Evolutionary conservation across 169 alveolate species (phyloP).

Genomic region (Plasmodium gaboni): DNA sequence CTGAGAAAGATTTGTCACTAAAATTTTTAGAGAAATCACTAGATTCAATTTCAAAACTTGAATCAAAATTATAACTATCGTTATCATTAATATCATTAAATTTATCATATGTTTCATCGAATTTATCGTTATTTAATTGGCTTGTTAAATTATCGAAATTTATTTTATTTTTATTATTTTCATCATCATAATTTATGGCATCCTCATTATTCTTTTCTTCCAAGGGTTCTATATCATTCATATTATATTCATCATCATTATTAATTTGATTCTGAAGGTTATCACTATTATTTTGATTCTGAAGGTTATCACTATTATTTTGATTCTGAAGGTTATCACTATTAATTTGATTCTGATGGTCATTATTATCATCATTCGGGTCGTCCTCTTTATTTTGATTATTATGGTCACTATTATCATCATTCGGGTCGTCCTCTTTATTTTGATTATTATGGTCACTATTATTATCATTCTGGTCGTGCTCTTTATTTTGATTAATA

Average conservation of each 20-base stretch:
- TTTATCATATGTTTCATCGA: slow-evolving; percentile 1
- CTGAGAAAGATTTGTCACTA: slow-evolving; percentile 42
- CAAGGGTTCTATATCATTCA: slow-evolving; percentile 4
- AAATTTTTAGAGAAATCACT: slow-evolving; percentile 57
- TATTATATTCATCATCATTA: slow-evolving; percentile 3
- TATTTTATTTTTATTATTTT: neutral
- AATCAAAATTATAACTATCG: slow-evolving; percentile 21
- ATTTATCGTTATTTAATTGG: neutral
- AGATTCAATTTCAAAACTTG: slow-evolving; percentile 67
- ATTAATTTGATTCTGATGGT: neutral
- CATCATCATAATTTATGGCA: slow-evolving; percentile 4
- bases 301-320: neutral
- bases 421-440: neutral
- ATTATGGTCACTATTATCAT: slow-evolving; percentile 14
- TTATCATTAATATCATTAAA: neutral
- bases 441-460: slow-evolving; percentile 67
- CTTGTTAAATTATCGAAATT: slow-evolving; percentile 5
- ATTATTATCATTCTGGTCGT: slow-evolving; percentile 52
- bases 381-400: slow-evolving; percentile 42
- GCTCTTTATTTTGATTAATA: slow-evolving; percentile 3
- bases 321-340: neutral
- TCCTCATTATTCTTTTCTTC: slow-evolving; percentile 13
- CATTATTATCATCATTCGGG: slow-evolving; percentile 14
- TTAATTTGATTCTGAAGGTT: neutral
- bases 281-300: slow-evolving; percentile 2